phyloP scores from a whole-genome alignment of 208 protist genomes.

The Trypanosoma platydactyli region DNA sequence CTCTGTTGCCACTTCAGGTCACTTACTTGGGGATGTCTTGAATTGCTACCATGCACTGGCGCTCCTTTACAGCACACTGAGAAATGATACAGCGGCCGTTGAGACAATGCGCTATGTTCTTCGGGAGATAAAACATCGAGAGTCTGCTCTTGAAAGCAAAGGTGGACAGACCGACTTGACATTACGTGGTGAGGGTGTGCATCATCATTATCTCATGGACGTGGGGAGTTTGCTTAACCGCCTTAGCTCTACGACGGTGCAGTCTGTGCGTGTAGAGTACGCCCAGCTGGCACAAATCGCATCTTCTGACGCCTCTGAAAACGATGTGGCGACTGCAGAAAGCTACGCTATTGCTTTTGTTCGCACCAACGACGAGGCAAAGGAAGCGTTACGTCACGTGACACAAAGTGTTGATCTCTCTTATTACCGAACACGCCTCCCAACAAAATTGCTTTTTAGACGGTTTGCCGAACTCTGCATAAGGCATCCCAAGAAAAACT shows the following conservation, averaged over 20 bases:
- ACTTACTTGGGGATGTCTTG: conserved; percentile 27
- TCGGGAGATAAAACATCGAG: conserved; percentile 13
- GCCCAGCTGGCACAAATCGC: conserved; percentile 33
- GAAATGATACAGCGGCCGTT: conserved; percentile 57
- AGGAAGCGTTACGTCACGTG: conserved; percentile 49
- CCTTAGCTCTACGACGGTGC: conserved; percentile 39
- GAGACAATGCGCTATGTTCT: conserved; percentile 44
- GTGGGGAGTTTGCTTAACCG: conserved; percentile 53
- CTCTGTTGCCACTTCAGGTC: conserved; percentile 3
- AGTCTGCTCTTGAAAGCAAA: neutral
- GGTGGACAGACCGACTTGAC: neutral
- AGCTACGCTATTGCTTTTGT: conserved; percentile 60
- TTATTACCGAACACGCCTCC: conserved; percentile 30
- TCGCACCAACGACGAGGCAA: conserved; percentile 55
- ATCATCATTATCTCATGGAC: conserved; percentile 63
- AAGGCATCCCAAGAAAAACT: conserved; percentile 69
- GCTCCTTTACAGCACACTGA: conserved; percentile 61
- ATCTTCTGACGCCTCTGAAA: conserved; percentile 26
- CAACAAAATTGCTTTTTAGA: conserved; percentile 55
- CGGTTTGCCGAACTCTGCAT: conserved; percentile 73
- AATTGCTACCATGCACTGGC: conserved; percentile 65
- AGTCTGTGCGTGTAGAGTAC: conserved; percentile 39
- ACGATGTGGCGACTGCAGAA: conserved; percentile 50
- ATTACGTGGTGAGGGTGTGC: conserved; percentile 5
- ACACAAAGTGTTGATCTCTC: conserved; percentile 44